Percentiles rank a stretch among this genome's conserved stretches.
These are phyloP conservation scores for Casuarina glauca DNA, from an alignment of 306 rosid genomes.

Conservation along the genomic window DNA sequence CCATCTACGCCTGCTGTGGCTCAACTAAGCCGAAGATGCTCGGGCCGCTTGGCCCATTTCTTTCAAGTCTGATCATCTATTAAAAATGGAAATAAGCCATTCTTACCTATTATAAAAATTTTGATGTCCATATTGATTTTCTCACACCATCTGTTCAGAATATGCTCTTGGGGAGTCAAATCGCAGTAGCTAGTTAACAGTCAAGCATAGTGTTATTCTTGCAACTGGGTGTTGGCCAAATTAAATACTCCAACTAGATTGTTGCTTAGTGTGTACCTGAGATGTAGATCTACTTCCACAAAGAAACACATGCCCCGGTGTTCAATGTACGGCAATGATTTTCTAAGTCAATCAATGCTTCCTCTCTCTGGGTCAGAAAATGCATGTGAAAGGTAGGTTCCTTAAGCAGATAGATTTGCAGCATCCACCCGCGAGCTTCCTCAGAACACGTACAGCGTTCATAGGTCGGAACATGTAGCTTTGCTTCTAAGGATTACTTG, in stretches of 20 bases:
- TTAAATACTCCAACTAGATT: not conserved
- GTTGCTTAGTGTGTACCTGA: not conserved
- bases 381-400: not conserved
- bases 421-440: not conserved
- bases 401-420: not conserved
- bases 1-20: not conserved
- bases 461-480: not conserved
- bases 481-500: slow-evolving; percentile 15
- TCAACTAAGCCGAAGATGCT: not conserved
- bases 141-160: too few species aligned
- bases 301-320: not conserved
- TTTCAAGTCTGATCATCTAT: too few species aligned
- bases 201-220: too few species aligned
- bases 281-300: not conserved
- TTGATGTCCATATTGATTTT: too few species aligned
- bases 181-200: too few species aligned
- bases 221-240: not conserved
- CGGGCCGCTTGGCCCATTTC: not conserved
- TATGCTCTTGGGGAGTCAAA: too few species aligned
- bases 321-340: not conserved
- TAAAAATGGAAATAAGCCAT: too few species aligned
- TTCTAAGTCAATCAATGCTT: not conserved
- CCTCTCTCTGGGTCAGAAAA: not conserved
- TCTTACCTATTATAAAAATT: too few species aligned
- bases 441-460: not conserved